Conservation (phyloP, 2,329 filamentous ascomycete species). For the Plenodomus tracheiphilus region DNA sequence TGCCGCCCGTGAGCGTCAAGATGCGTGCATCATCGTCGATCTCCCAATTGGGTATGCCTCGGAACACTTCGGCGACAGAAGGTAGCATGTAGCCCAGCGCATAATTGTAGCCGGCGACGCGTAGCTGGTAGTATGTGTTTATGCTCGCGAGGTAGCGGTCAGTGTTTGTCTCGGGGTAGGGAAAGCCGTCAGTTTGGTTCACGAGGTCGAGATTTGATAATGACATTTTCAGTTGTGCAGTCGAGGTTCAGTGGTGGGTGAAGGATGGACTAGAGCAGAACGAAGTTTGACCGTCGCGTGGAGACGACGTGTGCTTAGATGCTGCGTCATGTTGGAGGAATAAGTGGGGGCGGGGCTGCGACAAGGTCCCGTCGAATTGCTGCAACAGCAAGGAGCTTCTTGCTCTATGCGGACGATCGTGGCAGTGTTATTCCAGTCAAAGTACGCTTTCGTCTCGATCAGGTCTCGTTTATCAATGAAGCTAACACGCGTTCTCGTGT, state of each 20-base stretch:
- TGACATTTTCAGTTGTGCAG: constrained; percentile 23
- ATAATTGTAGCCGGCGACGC: constrained; percentile 66
- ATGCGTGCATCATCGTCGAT: constrained; percentile 64
- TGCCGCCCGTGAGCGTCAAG: constrained; percentile 64
- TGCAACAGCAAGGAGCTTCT: constrained; percentile 1
- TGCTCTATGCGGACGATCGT: background rate
- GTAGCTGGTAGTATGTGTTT: constrained; percentile 64
- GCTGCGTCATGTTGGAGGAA: constrained; percentile 1
- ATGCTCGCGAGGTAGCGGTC: constrained; percentile 59
- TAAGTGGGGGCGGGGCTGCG: constrained; percentile 32
- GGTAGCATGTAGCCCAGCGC: constrained; percentile 63
- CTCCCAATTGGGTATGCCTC: constrained; percentile 62
- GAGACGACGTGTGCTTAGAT: constrained; percentile 13
- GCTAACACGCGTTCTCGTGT: background rate
- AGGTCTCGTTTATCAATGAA: background rate
- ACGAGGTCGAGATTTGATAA: constrained; percentile 59
- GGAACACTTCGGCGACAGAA: constrained; percentile 62
- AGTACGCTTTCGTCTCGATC: background rate
- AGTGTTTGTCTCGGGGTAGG: constrained; percentile 67
- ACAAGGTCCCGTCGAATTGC: background rate
- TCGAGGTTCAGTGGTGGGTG: background rate
- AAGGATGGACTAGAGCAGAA: background rate
- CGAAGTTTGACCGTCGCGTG: background rate
- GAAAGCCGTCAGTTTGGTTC: constrained; percentile 72
- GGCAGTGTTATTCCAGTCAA: background rate